Conservation (phyloP, 129 eudicot genomes). For the Flaveria linearis region DNA sequence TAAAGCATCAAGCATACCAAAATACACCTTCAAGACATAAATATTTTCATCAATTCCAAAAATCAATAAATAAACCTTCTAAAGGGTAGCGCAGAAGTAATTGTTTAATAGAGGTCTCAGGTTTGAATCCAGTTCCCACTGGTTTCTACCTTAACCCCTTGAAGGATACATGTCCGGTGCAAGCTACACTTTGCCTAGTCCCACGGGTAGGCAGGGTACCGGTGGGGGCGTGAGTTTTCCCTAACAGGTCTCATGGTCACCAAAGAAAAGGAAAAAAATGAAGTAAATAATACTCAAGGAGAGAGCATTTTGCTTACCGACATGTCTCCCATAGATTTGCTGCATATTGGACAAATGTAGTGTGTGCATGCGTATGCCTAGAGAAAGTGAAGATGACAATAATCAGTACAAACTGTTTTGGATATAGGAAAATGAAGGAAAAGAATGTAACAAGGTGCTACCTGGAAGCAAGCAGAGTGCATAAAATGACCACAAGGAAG, state of each 20-base stretch:
- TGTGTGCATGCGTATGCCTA: conserved; percentile 91
- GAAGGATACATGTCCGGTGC: background rate
- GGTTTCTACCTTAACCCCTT: background rate
- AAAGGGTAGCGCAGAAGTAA: background rate
- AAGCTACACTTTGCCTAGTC: background rate
- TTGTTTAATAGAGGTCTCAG: background rate
- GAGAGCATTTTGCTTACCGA: conserved; percentile 61
- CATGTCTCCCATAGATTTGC: conserved; percentile 99
- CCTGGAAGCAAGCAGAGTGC: conserved; percentile 99
- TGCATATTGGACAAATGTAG: conserved; percentile 92
- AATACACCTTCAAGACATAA: conserved; percentile 63
- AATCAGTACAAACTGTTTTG: conserved; percentile 4
- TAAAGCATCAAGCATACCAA: conserved; percentile 97
- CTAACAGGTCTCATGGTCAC: background rate
- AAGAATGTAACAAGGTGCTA: conserved; percentile 25
- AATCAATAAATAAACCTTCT: background rate
- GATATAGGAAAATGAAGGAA: background rate
- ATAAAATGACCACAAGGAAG: conserved; percentile 98
- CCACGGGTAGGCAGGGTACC: background rate
- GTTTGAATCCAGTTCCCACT: background rate
- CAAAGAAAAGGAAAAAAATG: background rate
- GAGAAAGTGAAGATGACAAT: conserved; percentile 17
- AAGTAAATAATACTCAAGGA: conserved; percentile 1
- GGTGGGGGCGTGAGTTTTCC: background rate
- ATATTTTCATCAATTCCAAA: background rate